phyloP scores from a whole-genome alignment of 2,329 filamentous ascomycete genomes.

The Cryphonectria carpinicola region DNA sequence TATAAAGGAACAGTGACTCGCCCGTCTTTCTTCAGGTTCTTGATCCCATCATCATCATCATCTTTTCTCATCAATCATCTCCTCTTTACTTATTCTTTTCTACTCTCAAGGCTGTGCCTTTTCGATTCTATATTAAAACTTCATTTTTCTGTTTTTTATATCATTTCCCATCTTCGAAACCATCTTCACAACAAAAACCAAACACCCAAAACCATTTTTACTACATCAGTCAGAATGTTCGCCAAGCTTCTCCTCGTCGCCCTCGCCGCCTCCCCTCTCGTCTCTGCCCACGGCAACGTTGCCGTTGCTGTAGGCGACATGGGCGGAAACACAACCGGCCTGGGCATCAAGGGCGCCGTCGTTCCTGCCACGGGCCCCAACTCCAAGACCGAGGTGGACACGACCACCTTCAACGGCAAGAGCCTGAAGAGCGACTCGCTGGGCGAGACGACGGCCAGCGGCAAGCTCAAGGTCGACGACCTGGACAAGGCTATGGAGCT shows the following conservation, averaged over 20 bases:
- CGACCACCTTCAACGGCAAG: constrained; percentile 26
- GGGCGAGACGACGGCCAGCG: constrained; percentile 32
- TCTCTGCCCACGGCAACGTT: constrained; percentile 40
- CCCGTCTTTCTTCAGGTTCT: constrained; percentile 2
- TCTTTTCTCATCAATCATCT: constrained; percentile 10
- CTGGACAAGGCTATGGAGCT: constrained; percentile 28
- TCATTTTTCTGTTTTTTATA: neutral
- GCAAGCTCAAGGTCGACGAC: constrained; percentile 27
- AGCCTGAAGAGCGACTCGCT: constrained; percentile 30
- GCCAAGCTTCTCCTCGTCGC: constrained; percentile 35
- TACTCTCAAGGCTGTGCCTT: constrained; percentile 27
- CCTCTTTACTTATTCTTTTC: constrained; percentile 15
- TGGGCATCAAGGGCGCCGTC: constrained; percentile 45
- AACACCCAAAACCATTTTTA: too few relatives aligned
- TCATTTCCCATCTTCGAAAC: neutral
- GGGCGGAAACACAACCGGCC: constrained; percentile 48
- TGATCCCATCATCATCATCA: constrained; percentile 3
- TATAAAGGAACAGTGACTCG: constrained; percentile 17
- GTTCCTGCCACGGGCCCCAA: constrained; percentile 47
- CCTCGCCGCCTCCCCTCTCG: constrained; percentile 36
- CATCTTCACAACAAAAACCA: neutral
- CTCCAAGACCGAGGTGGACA: constrained; percentile 32
- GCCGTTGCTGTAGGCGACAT: constrained; percentile 39
- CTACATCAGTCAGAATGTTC: constrained; percentile 33
- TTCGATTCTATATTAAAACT: constrained; percentile 16